phyloP scores from a whole-genome alignment of 306 rosid genomes.

The Trifolium subterraneum region DNA sequence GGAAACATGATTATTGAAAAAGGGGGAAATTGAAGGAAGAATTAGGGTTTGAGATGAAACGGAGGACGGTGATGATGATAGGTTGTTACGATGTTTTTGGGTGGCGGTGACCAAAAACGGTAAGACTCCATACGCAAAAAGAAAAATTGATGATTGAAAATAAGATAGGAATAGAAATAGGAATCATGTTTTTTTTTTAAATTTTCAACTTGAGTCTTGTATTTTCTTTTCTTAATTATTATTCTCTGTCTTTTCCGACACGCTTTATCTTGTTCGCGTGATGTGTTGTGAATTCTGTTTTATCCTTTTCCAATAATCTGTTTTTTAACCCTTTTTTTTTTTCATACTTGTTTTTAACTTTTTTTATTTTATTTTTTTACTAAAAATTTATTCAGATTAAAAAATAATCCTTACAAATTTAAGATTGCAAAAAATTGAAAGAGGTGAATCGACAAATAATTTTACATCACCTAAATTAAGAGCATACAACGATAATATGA shows the following conservation, averaged over 20 bases:
- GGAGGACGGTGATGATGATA: neutral
- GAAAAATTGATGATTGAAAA: neutral
- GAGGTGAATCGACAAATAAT: too few species aligned
- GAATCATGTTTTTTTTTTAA: neutral
- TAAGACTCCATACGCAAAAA: constrained; percentile 49
- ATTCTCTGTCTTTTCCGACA: neutral
- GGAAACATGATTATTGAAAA: constrained; percentile 63
- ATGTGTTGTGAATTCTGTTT: too few species aligned
- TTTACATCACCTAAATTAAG: too few species aligned
- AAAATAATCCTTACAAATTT: too few species aligned
- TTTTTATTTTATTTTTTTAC: too few species aligned
- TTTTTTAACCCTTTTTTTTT: too few species aligned
- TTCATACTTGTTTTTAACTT: too few species aligned
- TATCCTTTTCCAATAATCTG: too few species aligned
- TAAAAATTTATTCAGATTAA: too few species aligned
- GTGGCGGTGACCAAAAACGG: constrained; percentile 33
- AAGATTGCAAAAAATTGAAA: too few species aligned
- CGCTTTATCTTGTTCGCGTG: constrained; percentile 18
- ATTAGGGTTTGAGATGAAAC: constrained; percentile 41
- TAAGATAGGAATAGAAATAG: neutral
- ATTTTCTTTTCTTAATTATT: neutral
- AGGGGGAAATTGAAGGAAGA: neutral
- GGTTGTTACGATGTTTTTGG: neutral
- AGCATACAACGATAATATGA: too few species aligned
- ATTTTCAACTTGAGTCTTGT: constrained; percentile 1